phyloP scores from a whole-genome alignment of 768 basidiomycete species.

The Rhodotorula paludigena region DNA sequence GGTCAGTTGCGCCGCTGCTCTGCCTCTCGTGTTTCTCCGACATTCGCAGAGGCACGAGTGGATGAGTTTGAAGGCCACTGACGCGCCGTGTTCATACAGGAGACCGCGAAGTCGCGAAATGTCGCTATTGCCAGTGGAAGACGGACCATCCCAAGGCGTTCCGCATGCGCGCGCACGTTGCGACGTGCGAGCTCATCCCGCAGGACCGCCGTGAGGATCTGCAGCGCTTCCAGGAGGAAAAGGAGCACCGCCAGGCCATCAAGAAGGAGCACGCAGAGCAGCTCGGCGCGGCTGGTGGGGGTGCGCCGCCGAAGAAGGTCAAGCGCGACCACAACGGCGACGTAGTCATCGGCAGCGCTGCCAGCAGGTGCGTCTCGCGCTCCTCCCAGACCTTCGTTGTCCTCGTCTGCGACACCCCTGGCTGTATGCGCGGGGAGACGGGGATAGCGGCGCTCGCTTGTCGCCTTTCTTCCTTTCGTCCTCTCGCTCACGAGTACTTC shows the following conservation, averaged over 20 bases:
- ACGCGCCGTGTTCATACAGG: neutral
- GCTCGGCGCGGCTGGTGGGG: neutral
- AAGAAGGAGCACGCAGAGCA: slow-evolving; percentile 2
- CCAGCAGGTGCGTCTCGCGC: neutral
- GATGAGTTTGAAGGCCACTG: too few species aligned
- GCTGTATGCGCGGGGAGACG: slow-evolving; percentile 16
- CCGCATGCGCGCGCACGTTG: slow-evolving; percentile 34
- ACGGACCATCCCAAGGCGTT: slow-evolving; percentile 43
- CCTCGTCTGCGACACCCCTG: neutral
- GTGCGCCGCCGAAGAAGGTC: slow-evolving; percentile 14
- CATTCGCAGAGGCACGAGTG: neutral
- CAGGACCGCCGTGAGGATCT: slow-evolving; percentile 7
- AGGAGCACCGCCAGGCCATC: slow-evolving; percentile 2
- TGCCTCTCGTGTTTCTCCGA: accelerated
- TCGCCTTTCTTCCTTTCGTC: neutral
- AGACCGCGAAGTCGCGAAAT: slow-evolving; percentile 27
- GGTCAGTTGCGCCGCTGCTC: neutral
- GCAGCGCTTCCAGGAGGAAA: slow-evolving; percentile 9
- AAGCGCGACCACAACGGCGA: slow-evolving; percentile 9
- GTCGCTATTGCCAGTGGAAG: slow-evolving; percentile 39
- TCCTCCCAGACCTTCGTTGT: neutral
- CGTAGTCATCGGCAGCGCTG: neutral
- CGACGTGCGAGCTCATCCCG: slow-evolving; percentile 7
- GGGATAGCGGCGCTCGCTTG: neutral
- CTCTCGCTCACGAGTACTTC: too few species aligned